phyloP scores from a whole-genome alignment of 768 basidiomycete species.

The Erythrobasidium yunnanense region DNA sequence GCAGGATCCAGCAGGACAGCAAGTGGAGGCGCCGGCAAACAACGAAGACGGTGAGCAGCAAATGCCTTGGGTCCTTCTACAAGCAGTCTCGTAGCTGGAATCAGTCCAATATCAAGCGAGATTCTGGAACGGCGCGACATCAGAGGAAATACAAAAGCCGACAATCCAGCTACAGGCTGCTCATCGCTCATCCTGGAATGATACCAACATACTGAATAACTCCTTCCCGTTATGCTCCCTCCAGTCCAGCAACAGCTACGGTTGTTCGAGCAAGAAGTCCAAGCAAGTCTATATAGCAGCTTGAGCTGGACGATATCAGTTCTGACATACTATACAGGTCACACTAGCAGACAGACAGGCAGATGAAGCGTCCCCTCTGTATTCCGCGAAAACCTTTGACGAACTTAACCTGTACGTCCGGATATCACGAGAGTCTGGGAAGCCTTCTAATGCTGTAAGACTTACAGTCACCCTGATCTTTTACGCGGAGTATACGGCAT shows the following conservation, averaged over 20 bases:
- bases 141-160: too few species aligned
- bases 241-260: conserved; percentile 19
- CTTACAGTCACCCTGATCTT: conserved; percentile 64
- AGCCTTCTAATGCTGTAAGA: conserved; percentile 11
- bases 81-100: neutral
- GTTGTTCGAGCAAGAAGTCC: conserved; percentile 18
- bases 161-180: too few species aligned
- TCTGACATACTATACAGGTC: conserved; percentile 50
- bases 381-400: conserved; percentile 85
- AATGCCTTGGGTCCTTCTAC: neutral
- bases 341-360: conserved; percentile 92
- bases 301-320: neutral
- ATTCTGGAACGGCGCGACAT: too few species aligned
- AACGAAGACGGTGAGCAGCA: neutral
- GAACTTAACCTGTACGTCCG: conserved; percentile 76
- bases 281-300: neutral
- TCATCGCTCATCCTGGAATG: neutral
- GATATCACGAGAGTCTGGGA: neutral
- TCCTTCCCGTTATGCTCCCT: neutral
- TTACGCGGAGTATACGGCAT: conserved; percentile 88
- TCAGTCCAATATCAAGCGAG: neutral
- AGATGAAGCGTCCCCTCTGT: conserved; percentile 90
- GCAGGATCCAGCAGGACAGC: neutral
- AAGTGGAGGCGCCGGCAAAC: neutral
- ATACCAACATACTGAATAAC: neutral